Evolutionary conservation across 192 early-diverging fungal species (phyloP), one percentile per base, ranked within the genome.

Genomic region (Gaertneriomyces sp.): DNA sequence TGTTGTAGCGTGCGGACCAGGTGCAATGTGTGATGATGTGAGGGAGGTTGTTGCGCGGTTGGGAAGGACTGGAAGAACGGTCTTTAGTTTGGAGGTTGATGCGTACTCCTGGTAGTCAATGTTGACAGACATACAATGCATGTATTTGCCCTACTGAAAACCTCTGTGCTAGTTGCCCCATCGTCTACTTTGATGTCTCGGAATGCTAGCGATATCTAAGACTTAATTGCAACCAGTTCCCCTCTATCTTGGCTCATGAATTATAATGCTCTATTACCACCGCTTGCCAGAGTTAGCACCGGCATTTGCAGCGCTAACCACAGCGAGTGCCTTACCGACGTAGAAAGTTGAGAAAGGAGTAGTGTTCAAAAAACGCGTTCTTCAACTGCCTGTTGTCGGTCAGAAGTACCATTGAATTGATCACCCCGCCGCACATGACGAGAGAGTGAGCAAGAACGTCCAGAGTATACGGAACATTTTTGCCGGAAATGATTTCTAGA

Each of bases 1-100:
- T 10, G 54, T 56, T 0, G 54, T 56, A 16, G 54, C 3, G 10
- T 56, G 54, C 25, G 54, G 54, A 11, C 54, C 54, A 11, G 54
- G 16, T 10, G 54, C 16, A 33, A 56, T 56, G 54, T n/a, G 16
- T n/a, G 54, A 56, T 33, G 54, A 56, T n/a, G 54, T 56, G 11
- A n/a, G 54, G 54, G 54, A 11, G 1, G 16, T 56, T 2, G 54
- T 56, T 56, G 54, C 54, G 14, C 16, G 54, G 54, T n/a, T 49
- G 11, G 47, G 47, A n/a, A 49, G 47, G 47, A 2, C 1, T 0
- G 11, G 12, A 1, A 49, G 3, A 0, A 49, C 47, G 47, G 47
- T 49, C 12, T 49, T 49, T 49, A 17, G 1, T 12, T 17, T 49
- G 47, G 47, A 49, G 2, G 47, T 49, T 17, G 47, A 49, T 17